These are phyloP conservation scores for Raffaelea arxii DNA, from an alignment of 2,329 filamentous ascomycete species.

Conservation along the genomic window DNA sequence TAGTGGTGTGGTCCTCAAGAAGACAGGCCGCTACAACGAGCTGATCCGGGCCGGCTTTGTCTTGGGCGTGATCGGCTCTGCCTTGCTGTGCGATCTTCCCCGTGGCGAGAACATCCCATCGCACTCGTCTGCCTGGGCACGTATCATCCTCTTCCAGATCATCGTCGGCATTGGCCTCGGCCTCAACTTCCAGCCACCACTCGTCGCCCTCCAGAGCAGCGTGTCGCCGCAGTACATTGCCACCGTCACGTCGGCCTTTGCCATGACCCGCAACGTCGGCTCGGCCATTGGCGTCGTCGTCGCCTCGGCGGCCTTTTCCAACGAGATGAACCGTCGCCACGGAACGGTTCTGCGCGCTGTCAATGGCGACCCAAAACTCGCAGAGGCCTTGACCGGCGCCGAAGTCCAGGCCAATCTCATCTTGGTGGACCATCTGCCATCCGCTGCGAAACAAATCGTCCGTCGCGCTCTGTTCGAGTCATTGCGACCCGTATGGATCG, in stretches of 20 bases:
- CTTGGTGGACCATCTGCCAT: slow-evolving; percentile 36
- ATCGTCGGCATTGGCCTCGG: slow-evolving; percentile 47
- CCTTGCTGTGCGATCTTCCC: slow-evolving; percentile 41
- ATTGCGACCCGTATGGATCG: slow-evolving; percentile 45
- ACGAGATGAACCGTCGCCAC: slow-evolving; percentile 12
- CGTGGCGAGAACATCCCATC: slow-evolving; percentile 25
- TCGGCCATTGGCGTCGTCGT: slow-evolving; percentile 11
- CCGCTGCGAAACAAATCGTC: slow-evolving; percentile 33
- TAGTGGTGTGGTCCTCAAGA: slow-evolving; percentile 21
- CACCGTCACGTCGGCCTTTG: slow-evolving; percentile 48
- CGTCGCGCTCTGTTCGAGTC: slow-evolving; percentile 37
- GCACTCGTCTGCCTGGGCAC: slow-evolving; percentile 19
- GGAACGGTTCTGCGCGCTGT: slow-evolving; percentile 8
- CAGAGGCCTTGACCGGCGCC: slow-evolving; percentile 7
- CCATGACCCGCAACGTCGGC: slow-evolving; percentile 40
- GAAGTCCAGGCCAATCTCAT: slow-evolving; percentile 19
- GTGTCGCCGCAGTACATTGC: slow-evolving; percentile 48
- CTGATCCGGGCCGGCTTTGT: slow-evolving; percentile 39
- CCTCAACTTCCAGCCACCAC: slow-evolving; percentile 48
- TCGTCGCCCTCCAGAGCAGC: slow-evolving; percentile 51
- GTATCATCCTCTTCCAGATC: slow-evolving; percentile 41
- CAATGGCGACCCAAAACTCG: slow-evolving; percentile 1
- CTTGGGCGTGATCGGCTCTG: slow-evolving; percentile 46
- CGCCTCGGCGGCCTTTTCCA: slow-evolving; percentile 11
- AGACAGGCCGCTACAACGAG: slow-evolving; percentile 34